Base-by-base conservation (phyloP, 1,139 yeast species). In the Nakaseomyces uthaithaninus region DNA sequence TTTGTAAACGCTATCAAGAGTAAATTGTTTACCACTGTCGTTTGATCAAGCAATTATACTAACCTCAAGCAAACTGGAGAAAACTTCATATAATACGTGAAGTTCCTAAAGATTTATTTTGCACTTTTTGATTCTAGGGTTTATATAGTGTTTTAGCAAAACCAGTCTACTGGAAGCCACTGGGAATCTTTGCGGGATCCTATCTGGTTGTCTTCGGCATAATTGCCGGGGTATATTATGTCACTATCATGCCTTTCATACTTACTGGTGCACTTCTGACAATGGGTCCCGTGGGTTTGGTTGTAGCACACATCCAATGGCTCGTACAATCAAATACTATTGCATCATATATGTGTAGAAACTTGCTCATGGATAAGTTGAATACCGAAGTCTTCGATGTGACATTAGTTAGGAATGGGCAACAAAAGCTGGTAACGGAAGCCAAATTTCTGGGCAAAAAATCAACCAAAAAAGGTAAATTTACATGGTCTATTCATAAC, bases 261-360 rank as follows among this genome's bases (percentile, higher is more conserved):
- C 30, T 50, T 18, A 37, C 50, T 2, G 48, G 53, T 46, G 47
- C 53, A 2, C 34, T 52, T 3, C 15, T 52, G 14, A 30, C 53
- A 3, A 40, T 55, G 19, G 62, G 62, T 1, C 59, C 60, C 3
- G 23, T 56, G 20, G 60, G 62, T n/a, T 33, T 52, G 8, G 25
- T 54, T 3, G 37, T 55, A 25, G 53, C 51, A 15, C 54, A 53
- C 27, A 37, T 54, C 6, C 58, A 57, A 40, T 53, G 58, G 51
- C 12, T 55, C 3, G 23, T 55, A n/a, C 47, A 53, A 27, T 48
- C 60, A 1, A 55, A 52, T 42, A 46, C 55, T 4, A 27, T 57
- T 2, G 48, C 62, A 1, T 42, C 50, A 12, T 34, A 47, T 8
- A 39, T 56, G 20, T 50, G 53, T 15, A 49, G 52, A 33, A 46